These are phyloP conservation scores for Nothophoma quercina DNA, from an alignment of 2,329 filamentous ascomycete species.

Conservation along the genomic window DNA sequence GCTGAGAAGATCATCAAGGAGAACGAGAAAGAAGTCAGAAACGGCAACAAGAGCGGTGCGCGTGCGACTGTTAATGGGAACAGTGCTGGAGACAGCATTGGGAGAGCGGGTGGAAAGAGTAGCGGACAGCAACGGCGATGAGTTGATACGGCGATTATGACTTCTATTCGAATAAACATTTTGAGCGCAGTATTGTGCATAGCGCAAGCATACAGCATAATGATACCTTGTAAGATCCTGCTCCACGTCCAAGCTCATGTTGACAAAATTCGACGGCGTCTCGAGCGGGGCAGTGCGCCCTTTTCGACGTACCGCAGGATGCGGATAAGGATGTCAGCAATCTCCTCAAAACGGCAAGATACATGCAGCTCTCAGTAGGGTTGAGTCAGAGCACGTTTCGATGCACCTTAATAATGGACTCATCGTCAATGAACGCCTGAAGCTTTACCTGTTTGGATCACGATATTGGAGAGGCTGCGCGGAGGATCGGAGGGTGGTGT, in stretches of 20 bases:
- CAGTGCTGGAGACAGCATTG: neutral
- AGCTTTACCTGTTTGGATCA: neutral
- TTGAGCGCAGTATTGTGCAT: neutral
- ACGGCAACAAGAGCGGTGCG: constrained; percentile 8
- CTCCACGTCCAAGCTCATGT: neutral
- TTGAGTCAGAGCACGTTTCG: neutral
- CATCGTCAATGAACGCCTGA: neutral
- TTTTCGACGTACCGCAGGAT: neutral
- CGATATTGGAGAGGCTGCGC: neutral
- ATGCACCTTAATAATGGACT: neutral
- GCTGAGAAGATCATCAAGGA: constrained; percentile 68
- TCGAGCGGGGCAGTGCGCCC: neutral
- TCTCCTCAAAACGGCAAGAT: neutral
- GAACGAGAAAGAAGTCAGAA: constrained; percentile 7
- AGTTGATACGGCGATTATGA: too few relatives aligned
- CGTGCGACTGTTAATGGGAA: neutral
- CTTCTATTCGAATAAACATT: too few relatives aligned
- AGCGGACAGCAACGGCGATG: too few relatives aligned
- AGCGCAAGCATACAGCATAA: neutral
- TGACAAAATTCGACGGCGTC: neutral
- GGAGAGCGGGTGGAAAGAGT: too few relatives aligned
- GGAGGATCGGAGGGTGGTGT: neutral
- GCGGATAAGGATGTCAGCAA: neutral
- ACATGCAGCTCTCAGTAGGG: neutral
- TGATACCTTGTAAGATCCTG: neutral